Evolutionary conservation across 177 flowering plant genomes (phyloP), one percentile per base, ranked within the genome.

Genomic region (Vitis hybrid): DNA sequence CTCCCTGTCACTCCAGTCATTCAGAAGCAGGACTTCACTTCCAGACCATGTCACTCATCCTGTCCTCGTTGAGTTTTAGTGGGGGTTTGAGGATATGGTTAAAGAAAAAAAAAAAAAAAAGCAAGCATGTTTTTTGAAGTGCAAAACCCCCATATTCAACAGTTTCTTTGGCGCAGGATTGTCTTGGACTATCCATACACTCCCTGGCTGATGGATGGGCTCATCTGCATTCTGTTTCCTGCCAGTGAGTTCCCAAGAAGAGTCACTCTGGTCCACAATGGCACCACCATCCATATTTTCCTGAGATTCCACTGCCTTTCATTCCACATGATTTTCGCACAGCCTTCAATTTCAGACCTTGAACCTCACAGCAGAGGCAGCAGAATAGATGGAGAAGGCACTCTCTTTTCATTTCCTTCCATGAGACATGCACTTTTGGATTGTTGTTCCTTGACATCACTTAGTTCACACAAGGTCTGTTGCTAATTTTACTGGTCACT

Each of bases 391-490:
- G 86, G 87, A 78, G 88, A 82, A 74, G 84, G 80, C 86, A 78
- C 88, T 72, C 73, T 77, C 72, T 83, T 79, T 83, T 69, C 84
- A 80, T 79, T 85, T 78, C 87, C 79, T 77, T 77, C 82, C 86
- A 86, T 87, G 92, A 78, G 84, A 86, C 92, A 87, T 87, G 81
- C 89, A 81, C 82, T 78, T 86, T 84, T 85, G 87, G 89, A 81
- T 82, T 81, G 67, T 91, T 89, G 90, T 88, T 80, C 86, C 81
- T 85, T 88, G 97, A 84, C 93, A 85, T 87, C 87, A 81, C 75
- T 88, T 89, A 84, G 77, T 89, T 76, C 93, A 67, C 64, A 65
- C 83, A 89, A 93, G 98, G 98, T 93, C 97, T 89, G 98, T 93
- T 81, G 71, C 85, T 85, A 82, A 84, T 79, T 85, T 78, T 81